These are phyloP conservation scores for Biscogniauxia marginata DNA, from an alignment of 2,329 filamentous ascomycete species.

Conservation along the genomic window DNA sequence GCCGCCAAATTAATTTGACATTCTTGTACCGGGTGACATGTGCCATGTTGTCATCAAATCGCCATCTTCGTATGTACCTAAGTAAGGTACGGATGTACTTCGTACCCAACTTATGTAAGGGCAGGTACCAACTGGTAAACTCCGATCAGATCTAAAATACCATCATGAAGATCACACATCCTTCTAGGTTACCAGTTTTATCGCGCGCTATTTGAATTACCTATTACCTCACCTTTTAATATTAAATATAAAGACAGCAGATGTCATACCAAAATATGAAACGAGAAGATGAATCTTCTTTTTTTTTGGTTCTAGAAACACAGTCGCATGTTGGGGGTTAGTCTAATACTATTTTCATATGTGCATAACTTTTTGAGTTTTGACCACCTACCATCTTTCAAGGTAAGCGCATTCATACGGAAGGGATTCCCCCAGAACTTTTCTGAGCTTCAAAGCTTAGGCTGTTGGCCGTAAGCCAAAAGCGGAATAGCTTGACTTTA, in stretches of 20 bases:
- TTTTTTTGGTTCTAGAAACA: too few species aligned
- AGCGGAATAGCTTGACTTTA: neutral
- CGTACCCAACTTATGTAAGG: neutral
- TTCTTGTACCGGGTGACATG: neutral
- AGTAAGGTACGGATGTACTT: neutral
- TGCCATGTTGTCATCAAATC: neutral
- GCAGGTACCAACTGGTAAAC: neutral
- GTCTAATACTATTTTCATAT: neutral
- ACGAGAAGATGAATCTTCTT: too few species aligned
- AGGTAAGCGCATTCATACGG: too few species aligned
- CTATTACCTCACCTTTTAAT: too few species aligned
- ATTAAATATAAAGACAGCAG: neutral
- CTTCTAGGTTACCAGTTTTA: neutral
- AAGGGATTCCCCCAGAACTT: neutral
- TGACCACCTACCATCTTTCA: neutral
- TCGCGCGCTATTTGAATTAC: neutral
- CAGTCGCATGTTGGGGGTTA: too few species aligned
- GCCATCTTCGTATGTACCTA: neutral
- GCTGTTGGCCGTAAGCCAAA: neutral
- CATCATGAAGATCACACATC: neutral
- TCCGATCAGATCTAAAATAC: neutral
- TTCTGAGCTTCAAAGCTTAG: neutral
- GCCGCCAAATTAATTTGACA: neutral
- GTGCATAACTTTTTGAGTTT: neutral
- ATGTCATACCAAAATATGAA: too few species aligned